Base-by-base conservation (phyloP, 768 basidiomycete genomes). In the Termitomyces titanicus region DNA sequence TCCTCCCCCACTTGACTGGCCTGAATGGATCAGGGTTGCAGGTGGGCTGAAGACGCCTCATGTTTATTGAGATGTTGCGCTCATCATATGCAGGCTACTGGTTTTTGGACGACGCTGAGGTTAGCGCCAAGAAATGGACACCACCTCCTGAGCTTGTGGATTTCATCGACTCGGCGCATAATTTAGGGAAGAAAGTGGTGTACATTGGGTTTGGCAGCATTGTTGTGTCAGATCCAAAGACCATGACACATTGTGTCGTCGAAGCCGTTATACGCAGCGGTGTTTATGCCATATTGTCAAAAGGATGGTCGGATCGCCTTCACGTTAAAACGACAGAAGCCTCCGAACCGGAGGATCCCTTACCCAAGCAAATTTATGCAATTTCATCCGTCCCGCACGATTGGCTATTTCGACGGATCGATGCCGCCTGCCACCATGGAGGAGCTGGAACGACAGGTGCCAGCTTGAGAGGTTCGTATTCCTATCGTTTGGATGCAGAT, bases 161-260 rank as follows among this genome's bases (percentile, higher is more conserved):
- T 38, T 99, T 97, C 66, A 92, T 99, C 53, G 83, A 90, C 47
- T 75, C 76, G 27, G 93, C 96, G 10, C 88, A 83, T 61, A 74
- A 77, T 35, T 72, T 76, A 22, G 83, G 83, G 53, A 94, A 91
- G 81, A 97, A 94, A 72, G 78, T 99, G 35, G 93, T 98, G 9
- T 99, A 98, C 72, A 93, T 99, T 66, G 96, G 96, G 33, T 98
- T 98, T 66, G 95, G 95, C 33, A 95, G 93, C 55, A 96, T 98
- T 58, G 93, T 99, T 54, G 95, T 99, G 44, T 88, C 94, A 22
- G 94, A 99, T 69, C 95, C 96, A 3, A 88, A 83, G 65, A 81
- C 82, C 38, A 94, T 99, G 90, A 98, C 97, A 0, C 84, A 84
- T 39, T 91, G 84, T 64, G 89, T 99, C 47, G 79, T 96, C 40